These are phyloP conservation scores for Schoenoplectus tabernaemontani DNA, from an alignment of 202 grass and related monocot genomes.

Conservation along the genomic window DNA sequence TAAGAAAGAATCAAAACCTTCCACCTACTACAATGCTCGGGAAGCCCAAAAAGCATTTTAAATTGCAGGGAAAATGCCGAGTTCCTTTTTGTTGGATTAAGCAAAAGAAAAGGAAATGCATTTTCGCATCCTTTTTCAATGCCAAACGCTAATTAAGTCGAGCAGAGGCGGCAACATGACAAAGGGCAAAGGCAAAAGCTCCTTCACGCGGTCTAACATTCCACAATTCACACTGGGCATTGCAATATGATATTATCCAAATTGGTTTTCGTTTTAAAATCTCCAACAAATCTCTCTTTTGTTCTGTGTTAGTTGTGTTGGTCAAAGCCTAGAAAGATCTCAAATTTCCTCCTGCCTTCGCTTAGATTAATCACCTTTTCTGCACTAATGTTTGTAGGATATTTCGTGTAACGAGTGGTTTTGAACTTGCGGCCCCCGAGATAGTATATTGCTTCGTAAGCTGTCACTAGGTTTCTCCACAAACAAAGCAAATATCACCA, in stretches of 20 bases:
- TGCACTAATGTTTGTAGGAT: too few species aligned
- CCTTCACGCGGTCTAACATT: not conserved
- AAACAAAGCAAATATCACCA: too few species aligned
- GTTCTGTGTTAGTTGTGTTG: not conserved
- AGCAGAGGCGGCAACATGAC: not conserved
- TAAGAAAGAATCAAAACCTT: too few species aligned
- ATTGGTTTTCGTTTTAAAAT: slow-evolving; percentile 1
- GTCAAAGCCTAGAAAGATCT: not conserved
- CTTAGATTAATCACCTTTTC: too few species aligned
- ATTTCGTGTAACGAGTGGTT: too few species aligned
- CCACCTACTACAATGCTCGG: too few species aligned
- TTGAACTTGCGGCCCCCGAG: too few species aligned
- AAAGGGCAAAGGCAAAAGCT: not conserved
- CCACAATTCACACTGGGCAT: not conserved
- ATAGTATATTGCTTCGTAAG: too few species aligned
- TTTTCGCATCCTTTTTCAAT: not conserved
- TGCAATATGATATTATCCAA: not conserved
- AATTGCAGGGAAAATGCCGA: not conserved
- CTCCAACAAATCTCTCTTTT: not conserved
- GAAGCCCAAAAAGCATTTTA: too few species aligned
- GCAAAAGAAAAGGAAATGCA: not conserved
- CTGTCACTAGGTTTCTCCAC: too few species aligned
- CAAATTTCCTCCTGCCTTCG: slow-evolving; percentile 9
- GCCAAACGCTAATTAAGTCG: not conserved
- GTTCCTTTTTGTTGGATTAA: not conserved